phyloP scores from a whole-genome alignment of 345 rosid genomes.

The Dimocarpus longan region DNA sequence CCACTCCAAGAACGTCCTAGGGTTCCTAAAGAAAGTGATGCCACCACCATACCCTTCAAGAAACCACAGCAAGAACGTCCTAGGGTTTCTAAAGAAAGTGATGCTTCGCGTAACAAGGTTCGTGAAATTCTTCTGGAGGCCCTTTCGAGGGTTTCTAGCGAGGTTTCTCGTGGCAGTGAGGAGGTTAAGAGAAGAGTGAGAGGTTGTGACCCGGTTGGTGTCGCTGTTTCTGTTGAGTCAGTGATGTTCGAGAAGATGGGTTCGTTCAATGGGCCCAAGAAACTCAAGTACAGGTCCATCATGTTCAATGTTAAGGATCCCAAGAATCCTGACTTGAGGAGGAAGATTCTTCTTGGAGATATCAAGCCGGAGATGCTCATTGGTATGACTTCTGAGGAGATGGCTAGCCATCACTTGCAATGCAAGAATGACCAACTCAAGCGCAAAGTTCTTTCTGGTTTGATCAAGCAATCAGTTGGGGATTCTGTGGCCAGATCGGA shows the following conservation, averaged over 20 bases:
- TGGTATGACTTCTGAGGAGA: slow-evolving; percentile 45
- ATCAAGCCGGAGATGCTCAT: slow-evolving; percentile 45
- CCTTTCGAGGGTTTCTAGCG: slow-evolving; percentile 40
- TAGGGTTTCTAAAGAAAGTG: not conserved
- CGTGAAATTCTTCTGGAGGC: slow-evolving; percentile 50
- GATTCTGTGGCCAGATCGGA: too few relatives aligned
- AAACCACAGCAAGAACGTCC: too few relatives aligned
- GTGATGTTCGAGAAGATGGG: slow-evolving; percentile 49
- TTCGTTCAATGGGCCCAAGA: slow-evolving; percentile 45
- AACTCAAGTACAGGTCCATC: slow-evolving; percentile 47
- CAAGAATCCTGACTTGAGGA: slow-evolving; percentile 54
- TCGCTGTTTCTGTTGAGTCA: slow-evolving; percentile 46
- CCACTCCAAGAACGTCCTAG: too few relatives aligned
- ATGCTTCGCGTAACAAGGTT: slow-evolving; percentile 43
- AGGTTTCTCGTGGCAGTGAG: slow-evolving; percentile 6
- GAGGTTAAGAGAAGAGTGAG: slow-evolving; percentile 33
- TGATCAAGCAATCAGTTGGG: too few relatives aligned
- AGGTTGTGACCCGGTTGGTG: slow-evolving; percentile 45
- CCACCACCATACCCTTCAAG: too few relatives aligned
- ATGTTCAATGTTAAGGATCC: slow-evolving; percentile 51
- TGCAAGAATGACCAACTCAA: slow-evolving; percentile 21
- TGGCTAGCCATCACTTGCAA: slow-evolving; percentile 50
- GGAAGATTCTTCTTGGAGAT: slow-evolving; percentile 52
- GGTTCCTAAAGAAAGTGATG: too few relatives aligned
- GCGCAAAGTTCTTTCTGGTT: too few relatives aligned